A percentile compares a stretch with the other conserved stretches of the same genome.
phyloP scores from a whole-genome alignment of 371 early-diverging fungal species.

The Mucor sp. region DNA sequence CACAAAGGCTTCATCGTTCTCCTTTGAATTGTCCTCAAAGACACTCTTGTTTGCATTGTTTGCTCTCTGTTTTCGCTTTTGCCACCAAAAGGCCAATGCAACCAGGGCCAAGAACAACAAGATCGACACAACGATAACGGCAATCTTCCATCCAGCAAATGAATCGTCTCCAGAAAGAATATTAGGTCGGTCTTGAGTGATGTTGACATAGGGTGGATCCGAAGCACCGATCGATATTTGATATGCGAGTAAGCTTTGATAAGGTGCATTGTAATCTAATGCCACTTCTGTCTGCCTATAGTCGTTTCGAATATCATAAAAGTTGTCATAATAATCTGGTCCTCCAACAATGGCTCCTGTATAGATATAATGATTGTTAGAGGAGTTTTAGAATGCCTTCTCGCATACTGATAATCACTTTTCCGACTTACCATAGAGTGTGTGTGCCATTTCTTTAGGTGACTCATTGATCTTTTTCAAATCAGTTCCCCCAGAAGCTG shows the following conservation, averaged over 20 bases:
- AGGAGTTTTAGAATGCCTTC: too few relatives aligned
- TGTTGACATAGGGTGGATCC: constrained; percentile 57
- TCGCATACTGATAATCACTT: too few relatives aligned
- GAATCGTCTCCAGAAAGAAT: constrained; percentile 5
- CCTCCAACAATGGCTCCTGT: constrained; percentile 55
- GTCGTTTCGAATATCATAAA: constrained; percentile 52
- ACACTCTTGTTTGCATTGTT: neutral
- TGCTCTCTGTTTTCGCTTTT: neutral
- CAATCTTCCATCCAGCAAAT: constrained; percentile 35
- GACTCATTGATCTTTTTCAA: constrained; percentile 34
- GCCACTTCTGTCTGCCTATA: constrained; percentile 62
- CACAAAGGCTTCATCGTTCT: neutral
- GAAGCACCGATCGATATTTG: constrained; percentile 44
- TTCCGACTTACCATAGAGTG: constrained; percentile 44
- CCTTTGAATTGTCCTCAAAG: neutral
- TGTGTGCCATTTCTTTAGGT: constrained; percentile 29
- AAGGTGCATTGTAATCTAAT: constrained; percentile 69
- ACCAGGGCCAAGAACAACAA: neutral
- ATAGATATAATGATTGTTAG: neutral
- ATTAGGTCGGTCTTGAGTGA: constrained; percentile 32
- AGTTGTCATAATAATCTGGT: constrained; percentile 51
- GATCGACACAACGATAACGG: constrained; percentile 36
- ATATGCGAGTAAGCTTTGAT: constrained; percentile 61
- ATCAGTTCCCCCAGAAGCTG: constrained; percentile 55
- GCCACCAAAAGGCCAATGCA: neutral